A percentile compares a stretch with the other conserved stretches of the same genome.
Evolutionary conservation across 306 rosid species (phyloP).

Genomic region (Argentina anserina): DNA sequence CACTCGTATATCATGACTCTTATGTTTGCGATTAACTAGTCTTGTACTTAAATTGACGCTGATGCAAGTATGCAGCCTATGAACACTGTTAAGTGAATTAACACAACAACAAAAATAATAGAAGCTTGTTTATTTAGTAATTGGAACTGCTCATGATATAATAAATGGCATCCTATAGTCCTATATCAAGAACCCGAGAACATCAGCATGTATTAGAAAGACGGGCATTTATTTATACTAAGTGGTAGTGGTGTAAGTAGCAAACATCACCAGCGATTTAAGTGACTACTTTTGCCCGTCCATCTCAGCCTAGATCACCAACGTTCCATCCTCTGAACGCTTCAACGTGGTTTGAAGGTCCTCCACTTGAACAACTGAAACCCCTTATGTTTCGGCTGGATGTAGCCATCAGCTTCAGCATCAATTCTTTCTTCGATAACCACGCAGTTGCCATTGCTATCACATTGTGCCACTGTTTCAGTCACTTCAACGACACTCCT

Average conservation of each 20-base stretch:
- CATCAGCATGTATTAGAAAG: not conserved
- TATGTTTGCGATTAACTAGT: not conserved
- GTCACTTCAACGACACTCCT: slow-evolving; percentile 42
- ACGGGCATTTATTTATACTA: slow-evolving; percentile 1
- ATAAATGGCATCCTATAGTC: not conserved
- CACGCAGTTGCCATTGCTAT: not conserved
- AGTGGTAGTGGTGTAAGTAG: not conserved
- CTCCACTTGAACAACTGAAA: slow-evolving; percentile 33
- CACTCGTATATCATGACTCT: not conserved
- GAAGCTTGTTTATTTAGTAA: not conserved
- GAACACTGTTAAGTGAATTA: not conserved
- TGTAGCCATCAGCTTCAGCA: slow-evolving; percentile 14
- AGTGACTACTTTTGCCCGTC: slow-evolving; percentile 9
- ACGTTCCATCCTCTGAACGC: not conserved
- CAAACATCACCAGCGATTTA: not conserved
- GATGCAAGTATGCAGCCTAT: not conserved
- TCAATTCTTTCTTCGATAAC: slow-evolving; percentile 29
- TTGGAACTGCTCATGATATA: not conserved
- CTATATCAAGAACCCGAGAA: not conserved
- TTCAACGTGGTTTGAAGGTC: slow-evolving; percentile 13
- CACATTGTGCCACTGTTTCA: slow-evolving; percentile 22
- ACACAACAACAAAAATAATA: not conserved
- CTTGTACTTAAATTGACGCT: not conserved
- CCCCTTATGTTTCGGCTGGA: slow-evolving; percentile 23
- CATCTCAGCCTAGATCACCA: not conserved